Evolutionary conservation across 192 early-diverging fungal species (phyloP), one percentile per base, ranked within the genome.

Genomic region (Entomortierella parvispora): DNA sequence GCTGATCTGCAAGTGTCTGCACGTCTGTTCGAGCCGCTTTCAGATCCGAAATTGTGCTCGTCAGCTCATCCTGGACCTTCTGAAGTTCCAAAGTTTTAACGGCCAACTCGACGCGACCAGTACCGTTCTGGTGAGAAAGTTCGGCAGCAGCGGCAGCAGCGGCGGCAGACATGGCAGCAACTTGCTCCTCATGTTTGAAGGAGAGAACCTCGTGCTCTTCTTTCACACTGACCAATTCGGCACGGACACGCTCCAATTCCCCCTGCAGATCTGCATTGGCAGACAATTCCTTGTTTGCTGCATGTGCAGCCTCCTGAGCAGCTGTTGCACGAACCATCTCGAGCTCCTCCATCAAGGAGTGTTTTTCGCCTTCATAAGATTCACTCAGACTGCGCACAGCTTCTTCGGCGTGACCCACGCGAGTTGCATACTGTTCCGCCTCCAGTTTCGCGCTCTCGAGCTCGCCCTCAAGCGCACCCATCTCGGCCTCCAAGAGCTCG

Each of bases 311-410:
- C 47, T 68, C 74, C 15, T 68, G 51, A 12, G 47, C 14, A 22
- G 58, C 17, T 33, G 63, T 59, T 9, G 28, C 52, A 10, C 74
- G 74, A 12, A 77, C 60, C 42, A 68, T 63, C 9, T 68, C 74
- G 53, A 77, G 68, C 48, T 77, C 74, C 22, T 77, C 74, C n/a
- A 77, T 63, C 60, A 77, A 40, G 0, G 65, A 68, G 31, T 65
- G 74, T 40, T 68, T 77, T 48, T 77, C 74, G 12, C 65, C 74
- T 26, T 64, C 65, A 44, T 68, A 77, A 6, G 74, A 40, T 55
- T 77, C 65, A 2, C 28, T 61, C 40, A 61, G 74, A 47, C 74
- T 77, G 12, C 57, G 65, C 0, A 65, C 42, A 23, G 68, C 53
- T 45, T 64, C 74, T 55, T 77, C 74, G 6, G 74, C 74, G 8